Evolutionary conservation across 148 eudicot species (phyloP), one percentile per base, ranked within the genome.

Genomic region (Beta vulgaris): DNA sequence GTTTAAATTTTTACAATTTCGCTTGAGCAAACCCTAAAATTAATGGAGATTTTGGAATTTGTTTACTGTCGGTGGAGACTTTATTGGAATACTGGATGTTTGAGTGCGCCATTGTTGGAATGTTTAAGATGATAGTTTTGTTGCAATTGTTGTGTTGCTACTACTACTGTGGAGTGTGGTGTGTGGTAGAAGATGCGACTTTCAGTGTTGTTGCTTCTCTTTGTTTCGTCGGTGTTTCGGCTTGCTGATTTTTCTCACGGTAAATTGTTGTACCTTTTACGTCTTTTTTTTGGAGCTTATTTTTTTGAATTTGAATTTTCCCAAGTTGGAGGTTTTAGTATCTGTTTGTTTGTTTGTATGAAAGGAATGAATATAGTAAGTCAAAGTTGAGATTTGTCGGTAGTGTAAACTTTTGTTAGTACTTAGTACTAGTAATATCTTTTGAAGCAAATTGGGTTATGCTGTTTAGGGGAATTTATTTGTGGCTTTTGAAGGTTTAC

Each of bases 161-260:
- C n/a, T n/a, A n/a, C n/a, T n/a, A n/a, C n/a, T n/a, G n/a, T 26
- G 39, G 32, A 23, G 23, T 66, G 48, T 32, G 71, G 18, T 40
- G 44, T 12, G 68, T 57, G 12, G 28, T 62, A 39, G 71, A 77
- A 61, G 65, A 78, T 78, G 81, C 81, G 60, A 44, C 32, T 72
- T 72, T 48, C 72, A 36, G 61, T 72, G 76, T 3, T 78, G 57
- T 11, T 71, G 34, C 15, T 78, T 25, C 65, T 78, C 53, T 1
- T 71, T 31, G 9, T 78, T 16, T 40, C 72, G 58, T 40, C 72
- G 58, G 18, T 72, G 15, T 29, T 72, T 5, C n/a, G 21, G 40
- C 54, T 78, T n/a, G 42, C 35, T 42, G 32, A 43, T 39, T 21
- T 40, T 64, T 72, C 71, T 2, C 42, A 53, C 53, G 81, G 81